These are phyloP conservation scores for Mucor circinelloides DNA, from an alignment of 371 early-diverging fungal genomes.

Conservation along the genomic window DNA sequence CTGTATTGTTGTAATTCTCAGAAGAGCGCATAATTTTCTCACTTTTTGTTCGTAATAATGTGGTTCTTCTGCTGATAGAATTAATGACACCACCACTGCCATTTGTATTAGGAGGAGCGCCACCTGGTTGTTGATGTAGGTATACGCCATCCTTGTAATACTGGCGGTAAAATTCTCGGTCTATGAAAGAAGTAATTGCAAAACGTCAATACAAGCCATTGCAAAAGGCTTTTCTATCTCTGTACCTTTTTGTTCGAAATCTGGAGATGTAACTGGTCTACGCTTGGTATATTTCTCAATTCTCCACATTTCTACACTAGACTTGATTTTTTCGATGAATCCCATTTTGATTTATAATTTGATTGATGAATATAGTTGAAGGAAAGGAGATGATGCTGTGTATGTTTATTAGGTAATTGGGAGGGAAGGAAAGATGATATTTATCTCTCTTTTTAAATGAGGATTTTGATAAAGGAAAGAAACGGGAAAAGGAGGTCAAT, in stretches of 20 bases:
- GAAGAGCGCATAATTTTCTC: constrained; percentile 43
- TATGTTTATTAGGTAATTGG: background rate
- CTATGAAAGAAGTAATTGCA: constrained; percentile 11
- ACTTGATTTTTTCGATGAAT: constrained; percentile 61
- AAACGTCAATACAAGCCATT: background rate
- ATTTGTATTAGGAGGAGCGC: background rate
- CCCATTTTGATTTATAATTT: constrained; percentile 44
- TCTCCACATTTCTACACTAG: constrained; percentile 66
- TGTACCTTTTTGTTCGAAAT: constrained; percentile 61
- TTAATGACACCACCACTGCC: background rate
- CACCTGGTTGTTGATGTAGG: constrained; percentile 36
- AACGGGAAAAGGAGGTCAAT: background rate
- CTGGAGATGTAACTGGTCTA: constrained; percentile 58
- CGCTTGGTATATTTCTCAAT: constrained; percentile 68
- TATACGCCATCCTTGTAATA: constrained; percentile 68
- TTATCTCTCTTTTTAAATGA: background rate
- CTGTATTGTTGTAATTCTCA: constrained; percentile 33
- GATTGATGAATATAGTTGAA: background rate
- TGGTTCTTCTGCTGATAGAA: constrained; percentile 23
- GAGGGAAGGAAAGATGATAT: background rate
- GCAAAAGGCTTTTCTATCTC: background rate
- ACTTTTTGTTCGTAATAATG: constrained; percentile 32
- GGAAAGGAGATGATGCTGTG: constrained; percentile 5
- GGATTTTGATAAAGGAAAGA: background rate
- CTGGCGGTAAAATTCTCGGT: constrained; percentile 58